Evolutionary conservation across 1,284 basidiomycete species (phyloP).

Genomic region (Malassezia sp.): DNA sequence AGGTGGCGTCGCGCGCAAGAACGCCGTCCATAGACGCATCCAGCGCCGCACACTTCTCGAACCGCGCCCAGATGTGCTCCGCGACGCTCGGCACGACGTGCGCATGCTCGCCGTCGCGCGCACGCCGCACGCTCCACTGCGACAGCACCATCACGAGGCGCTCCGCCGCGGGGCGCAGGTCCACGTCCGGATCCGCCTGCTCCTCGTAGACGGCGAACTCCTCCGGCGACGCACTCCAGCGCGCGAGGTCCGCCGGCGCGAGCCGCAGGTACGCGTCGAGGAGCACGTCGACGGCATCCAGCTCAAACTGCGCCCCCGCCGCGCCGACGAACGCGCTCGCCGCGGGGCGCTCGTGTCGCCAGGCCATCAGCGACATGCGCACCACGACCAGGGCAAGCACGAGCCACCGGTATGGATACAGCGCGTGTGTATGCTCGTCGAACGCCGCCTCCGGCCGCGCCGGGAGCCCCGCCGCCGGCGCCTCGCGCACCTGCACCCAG

Average conservation of each 20-base stretch:
- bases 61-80: slow-evolving; percentile 31
- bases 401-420: slow-evolving; percentile 34
- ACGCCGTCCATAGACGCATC: slow-evolving; percentile 22
- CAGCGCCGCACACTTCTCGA: slow-evolving; percentile 18
- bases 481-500: slow-evolving; percentile 23
- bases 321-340: slow-evolving; percentile 24
- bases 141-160: slow-evolving; percentile 32
- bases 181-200: slow-evolving; percentile 32
- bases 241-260: slow-evolving; percentile 28
- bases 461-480: slow-evolving; percentile 20
- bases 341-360: slow-evolving; percentile 27
- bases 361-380: slow-evolving; percentile 27
- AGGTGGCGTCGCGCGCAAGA: slow-evolving; percentile 37
- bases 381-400: slow-evolving; percentile 38
- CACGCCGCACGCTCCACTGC: slow-evolving; percentile 22
- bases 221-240: slow-evolving; percentile 37
- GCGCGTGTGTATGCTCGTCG: slow-evolving; percentile 18
- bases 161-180: slow-evolving; percentile 42
- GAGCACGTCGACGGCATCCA: slow-evolving; percentile 30
- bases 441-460: slow-evolving; percentile 22
- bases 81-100: slow-evolving; percentile 17
- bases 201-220: slow-evolving; percentile 36
- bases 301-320: slow-evolving; percentile 22
- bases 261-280: slow-evolving; percentile 34
- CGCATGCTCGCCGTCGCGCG: slow-evolving; percentile 5